These are phyloP conservation scores for Nannizzia gypsea DNA, from an alignment of 2,329 filamentous ascomycete species.

Conservation along the genomic window DNA sequence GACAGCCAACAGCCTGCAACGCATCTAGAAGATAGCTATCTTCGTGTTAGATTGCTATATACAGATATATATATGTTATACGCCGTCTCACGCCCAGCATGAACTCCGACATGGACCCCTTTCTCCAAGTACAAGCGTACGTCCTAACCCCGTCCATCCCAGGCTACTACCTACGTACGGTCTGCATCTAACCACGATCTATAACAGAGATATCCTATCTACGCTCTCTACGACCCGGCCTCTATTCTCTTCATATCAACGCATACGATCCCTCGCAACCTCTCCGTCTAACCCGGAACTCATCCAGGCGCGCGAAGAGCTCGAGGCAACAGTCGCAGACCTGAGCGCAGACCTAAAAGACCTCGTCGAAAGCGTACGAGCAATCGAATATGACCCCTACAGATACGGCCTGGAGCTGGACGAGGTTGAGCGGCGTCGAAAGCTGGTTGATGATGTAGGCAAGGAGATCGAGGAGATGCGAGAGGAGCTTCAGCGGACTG, in stretches of 20 bases:
- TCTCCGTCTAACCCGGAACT: slow-evolving; percentile 59
- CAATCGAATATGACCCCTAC: slow-evolving; percentile 76
- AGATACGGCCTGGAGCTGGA: slow-evolving; percentile 73
- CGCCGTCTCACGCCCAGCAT: slow-evolving; percentile 19
- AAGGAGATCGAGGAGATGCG: slow-evolving; percentile 83
- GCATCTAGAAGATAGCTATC: not conserved
- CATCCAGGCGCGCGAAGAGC: slow-evolving; percentile 55
- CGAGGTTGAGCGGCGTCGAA: slow-evolving; percentile 68
- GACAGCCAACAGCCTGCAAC: not conserved
- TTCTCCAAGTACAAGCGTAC: slow-evolving; percentile 39
- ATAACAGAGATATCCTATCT: slow-evolving; percentile 69
- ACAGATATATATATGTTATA: not conserved
- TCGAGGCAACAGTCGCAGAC: slow-evolving; percentile 63
- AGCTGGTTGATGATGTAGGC: slow-evolving; percentile 79
- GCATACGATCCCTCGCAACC: slow-evolving; percentile 77
- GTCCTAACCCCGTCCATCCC: slow-evolving; percentile 5
- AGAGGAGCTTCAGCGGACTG: slow-evolving; percentile 55
- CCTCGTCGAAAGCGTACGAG: slow-evolving; percentile 73
- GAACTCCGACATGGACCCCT: slow-evolving; percentile 28
- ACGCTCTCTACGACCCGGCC: slow-evolving; percentile 71
- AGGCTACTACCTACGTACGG: not conserved
- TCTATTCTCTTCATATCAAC: slow-evolving; percentile 87
- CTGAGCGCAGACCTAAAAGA: slow-evolving; percentile 79
- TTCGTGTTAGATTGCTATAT: not conserved
- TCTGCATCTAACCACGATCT: slow-evolving; percentile 5